Evolutionary conservation across 2,329 filamentous ascomycete species (phyloP), one percentile per base, ranked within the genome.

Genomic region (Hypoxylon sp.): DNA sequence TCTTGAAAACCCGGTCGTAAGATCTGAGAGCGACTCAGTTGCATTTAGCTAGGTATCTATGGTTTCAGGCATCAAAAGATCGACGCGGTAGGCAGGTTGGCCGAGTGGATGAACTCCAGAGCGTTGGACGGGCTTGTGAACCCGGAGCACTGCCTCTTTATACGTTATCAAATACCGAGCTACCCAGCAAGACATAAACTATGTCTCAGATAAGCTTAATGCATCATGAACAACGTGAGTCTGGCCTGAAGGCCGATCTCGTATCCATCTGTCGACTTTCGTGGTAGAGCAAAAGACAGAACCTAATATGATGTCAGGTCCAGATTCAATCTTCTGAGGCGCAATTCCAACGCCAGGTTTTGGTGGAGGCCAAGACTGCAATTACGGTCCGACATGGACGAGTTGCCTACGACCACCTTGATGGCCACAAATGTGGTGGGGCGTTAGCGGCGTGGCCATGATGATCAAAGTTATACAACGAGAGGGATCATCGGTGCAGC

Each of bases 191-290:
- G 63, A 66, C 30, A 55, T 45, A n/a, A n/a, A n/a, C n/a, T 27
- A 7, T 66, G 66, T 63, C 53, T 69, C 63, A 66, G 63, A 63
- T 63, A 45, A 66, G 59, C 66, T 66, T 66, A 61, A 65, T 63
- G 45, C n/a, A n/a, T n/a, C n/a, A n/a, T n/a, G n/a, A n/a, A n/a
- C 62, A 51, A 63, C 62, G 32, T 57, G 58, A 55, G 34, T 52
- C 25, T 23, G 16, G n/a, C n/a, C n/a, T n/a, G 50, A 34, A 6
- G 14, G 29, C 55, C 19, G 19, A 30, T 30, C n/a, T 11, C 54
- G 12, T 34, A 34, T 14, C 30, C 9, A 2, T 34, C 30, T 34
- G 19, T 37, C 32, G 48, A 59, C 32, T 50, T 54, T 29, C 23
- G 19, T 25, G 2, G 29, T 19, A 32, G 8, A 45, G 19, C 16